phyloP scores from a whole-genome alignment of 208 protist genomes.

The Angomonas deanei region DNA sequence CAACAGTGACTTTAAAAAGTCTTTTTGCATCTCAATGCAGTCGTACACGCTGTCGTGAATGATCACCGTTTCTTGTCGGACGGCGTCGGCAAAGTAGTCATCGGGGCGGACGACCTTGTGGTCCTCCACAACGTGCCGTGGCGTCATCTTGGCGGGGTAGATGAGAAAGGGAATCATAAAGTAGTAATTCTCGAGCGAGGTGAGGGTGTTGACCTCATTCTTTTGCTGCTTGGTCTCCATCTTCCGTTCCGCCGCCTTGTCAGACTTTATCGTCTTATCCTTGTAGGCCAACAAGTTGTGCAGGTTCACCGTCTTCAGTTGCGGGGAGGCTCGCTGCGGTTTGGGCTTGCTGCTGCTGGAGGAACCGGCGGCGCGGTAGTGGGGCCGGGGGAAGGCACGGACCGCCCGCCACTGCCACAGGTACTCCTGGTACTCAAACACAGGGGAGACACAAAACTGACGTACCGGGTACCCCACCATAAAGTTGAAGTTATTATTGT shows the following conservation, averaged over 20 bases:
- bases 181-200: not conserved
- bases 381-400: not conserved
- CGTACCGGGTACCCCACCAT: constrained; percentile 7
- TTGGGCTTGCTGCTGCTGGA: not conserved
- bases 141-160: constrained; percentile 8
- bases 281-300: no score
- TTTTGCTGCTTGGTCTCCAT: no score
- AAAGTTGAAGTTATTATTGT: not conserved
- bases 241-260: not conserved
- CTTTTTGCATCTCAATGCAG: not conserved
- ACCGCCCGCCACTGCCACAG: constrained; percentile 76
- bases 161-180: constrained; percentile 51
- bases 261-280: not conserved
- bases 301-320: no score
- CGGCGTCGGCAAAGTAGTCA: not conserved
- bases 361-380: not conserved
- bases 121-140: not conserved
- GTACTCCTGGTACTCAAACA: constrained; percentile 33
- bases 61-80: not conserved
- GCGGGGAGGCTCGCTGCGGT: not conserved
- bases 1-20: not conserved
- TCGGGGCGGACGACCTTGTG: constrained; percentile 10
- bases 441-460: constrained; percentile 32
- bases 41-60: not conserved
- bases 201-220: no score